A percentile compares a stretch with the other conserved stretches of the same genome.
Conservation (phyloP, 139 green algal species). For the Chlamydomonas sp. region DNA sequence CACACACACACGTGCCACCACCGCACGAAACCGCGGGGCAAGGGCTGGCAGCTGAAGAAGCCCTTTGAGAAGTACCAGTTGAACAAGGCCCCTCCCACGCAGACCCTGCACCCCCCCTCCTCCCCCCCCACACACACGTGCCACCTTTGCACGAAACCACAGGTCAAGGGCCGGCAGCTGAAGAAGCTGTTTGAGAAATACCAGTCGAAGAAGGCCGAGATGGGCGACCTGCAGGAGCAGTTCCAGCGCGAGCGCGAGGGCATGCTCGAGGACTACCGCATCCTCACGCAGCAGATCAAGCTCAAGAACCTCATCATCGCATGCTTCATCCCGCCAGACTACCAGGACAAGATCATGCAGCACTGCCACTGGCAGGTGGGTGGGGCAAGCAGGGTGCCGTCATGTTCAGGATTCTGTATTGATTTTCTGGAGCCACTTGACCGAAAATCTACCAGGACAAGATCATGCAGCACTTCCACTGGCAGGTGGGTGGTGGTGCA, state of each 20-base stretch:
- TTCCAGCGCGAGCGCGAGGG: slow-evolving; percentile 58
- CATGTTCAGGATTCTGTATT: too few relatives aligned
- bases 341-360: slow-evolving; percentile 66
- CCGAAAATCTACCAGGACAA: slow-evolving; percentile 58
- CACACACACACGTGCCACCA: too few relatives aligned
- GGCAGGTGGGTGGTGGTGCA: too few relatives aligned
- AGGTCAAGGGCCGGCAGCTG: slow-evolving; percentile 54
- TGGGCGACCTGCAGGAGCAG: slow-evolving; percentile 46
- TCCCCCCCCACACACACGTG: too few relatives aligned
- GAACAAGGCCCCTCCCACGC: slow-evolving; percentile 46
- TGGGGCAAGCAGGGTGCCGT: too few relatives aligned
- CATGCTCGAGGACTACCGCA: slow-evolving; percentile 60
- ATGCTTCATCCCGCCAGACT: slow-evolving; percentile 62
- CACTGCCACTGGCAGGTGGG: slow-evolving; percentile 56
- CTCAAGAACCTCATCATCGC: slow-evolving; percentile 69
- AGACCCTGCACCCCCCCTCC: too few relatives aligned
- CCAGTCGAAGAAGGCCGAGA: slow-evolving; percentile 49
- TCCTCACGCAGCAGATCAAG: slow-evolving; percentile 60
- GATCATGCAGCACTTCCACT: slow-evolving; percentile 58
- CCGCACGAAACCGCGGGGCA: too few relatives aligned
- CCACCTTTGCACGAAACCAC: too few relatives aligned
- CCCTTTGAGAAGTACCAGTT: slow-evolving; percentile 56
- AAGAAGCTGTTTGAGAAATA: slow-evolving; percentile 62
- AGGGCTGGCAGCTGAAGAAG: slow-evolving; percentile 57
- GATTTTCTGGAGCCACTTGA: too few relatives aligned